Evolutionary conservation across 176 grass and related monocot species (phyloP), one percentile per base, ranked within the genome.

Genomic region (Bolboschoenus planiculmis): DNA sequence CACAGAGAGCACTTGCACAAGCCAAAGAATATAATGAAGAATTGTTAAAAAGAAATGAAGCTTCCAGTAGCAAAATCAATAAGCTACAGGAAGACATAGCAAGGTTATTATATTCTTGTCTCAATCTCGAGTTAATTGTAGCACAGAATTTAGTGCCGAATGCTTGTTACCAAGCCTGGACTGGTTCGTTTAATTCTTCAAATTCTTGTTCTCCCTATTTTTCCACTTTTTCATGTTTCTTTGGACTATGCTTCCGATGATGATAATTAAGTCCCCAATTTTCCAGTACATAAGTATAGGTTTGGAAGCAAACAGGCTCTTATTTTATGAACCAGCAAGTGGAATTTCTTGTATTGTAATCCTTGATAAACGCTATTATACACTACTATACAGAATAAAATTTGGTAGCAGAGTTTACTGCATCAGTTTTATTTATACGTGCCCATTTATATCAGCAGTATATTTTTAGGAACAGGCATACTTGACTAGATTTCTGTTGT

Each of bases 1-100:
- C 79, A 63, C 56, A 81, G 36, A 62, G 79, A 81, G 79, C 79
- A 63, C 79, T 81, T 81, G 79, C 37, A 81, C 79, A 81, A 63
- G n/a, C 79, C 29, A 81, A 81, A 44, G 79, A 81, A 26, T 81
- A 81, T 13, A 47, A 57, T 64, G 79, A 64, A 44, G 79, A 81
- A 46, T 81, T 81, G 21, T 42, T 81, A 10, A 81, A 81, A 61
- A 59, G 79, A 81, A 81, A 81, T 31, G 79, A 81, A 46, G 39
- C 59, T 31, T 81, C 79, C 27, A 81, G 59, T 44, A 64, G 59
- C 10, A 81, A 37, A 81, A 81, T 81, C 9, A 31, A 81, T 81
- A 81, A 62, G 55, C 79, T 81, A 61, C 79, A 81, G 29, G 79
- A 81, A 59, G 79, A 81, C 56, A 81, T 81, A n/a, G 55, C 79